A percentile compares a stretch with the other conserved stretches of the same genome.
These are phyloP conservation scores for Erythrobasidium yunnanense DNA, from an alignment of 768 basidiomycete species.

Conservation along the genomic window DNA sequence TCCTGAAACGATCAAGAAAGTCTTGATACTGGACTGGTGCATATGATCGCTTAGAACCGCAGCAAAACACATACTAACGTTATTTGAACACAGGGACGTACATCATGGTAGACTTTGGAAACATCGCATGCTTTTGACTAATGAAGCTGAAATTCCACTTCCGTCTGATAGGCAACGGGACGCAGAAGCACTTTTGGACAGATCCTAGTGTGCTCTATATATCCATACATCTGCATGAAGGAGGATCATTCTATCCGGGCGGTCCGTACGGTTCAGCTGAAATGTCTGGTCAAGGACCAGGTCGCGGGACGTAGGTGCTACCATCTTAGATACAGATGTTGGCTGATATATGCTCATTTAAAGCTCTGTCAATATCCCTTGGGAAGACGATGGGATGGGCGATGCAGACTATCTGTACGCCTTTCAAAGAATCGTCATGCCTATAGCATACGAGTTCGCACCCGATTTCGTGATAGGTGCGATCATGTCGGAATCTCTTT, in stretches of 20 bases:
- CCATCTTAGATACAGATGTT: no score
- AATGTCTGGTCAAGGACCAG: constrained; percentile 71
- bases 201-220: constrained; percentile 85
- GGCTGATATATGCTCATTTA: background rate
- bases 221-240: constrained; percentile 88
- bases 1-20: constrained; percentile 52
- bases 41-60: constrained; percentile 42
- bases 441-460: constrained; percentile 89
- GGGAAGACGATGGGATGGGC: constrained; percentile 70
- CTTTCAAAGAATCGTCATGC: constrained; percentile 91
- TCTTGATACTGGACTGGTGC: constrained; percentile 91
- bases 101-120: constrained; percentile 83
- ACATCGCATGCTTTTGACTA: background rate
- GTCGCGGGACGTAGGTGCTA: constrained; percentile 66
- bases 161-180: constrained; percentile 67
- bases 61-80: no score
- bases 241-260: constrained; percentile 82
- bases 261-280: constrained; percentile 78
- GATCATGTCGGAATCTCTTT: constrained; percentile 38
- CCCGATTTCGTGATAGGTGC: constrained; percentile 91
- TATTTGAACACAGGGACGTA: constrained; percentile 89
- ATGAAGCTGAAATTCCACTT: constrained; percentile 9
- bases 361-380: constrained; percentile 91
- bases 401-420: constrained; percentile 96
- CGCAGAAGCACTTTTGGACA: constrained; percentile 88